Evolutionary conservation across 345 rosid species (phyloP).

Genomic region (Noccaea bulbosa): DNA sequence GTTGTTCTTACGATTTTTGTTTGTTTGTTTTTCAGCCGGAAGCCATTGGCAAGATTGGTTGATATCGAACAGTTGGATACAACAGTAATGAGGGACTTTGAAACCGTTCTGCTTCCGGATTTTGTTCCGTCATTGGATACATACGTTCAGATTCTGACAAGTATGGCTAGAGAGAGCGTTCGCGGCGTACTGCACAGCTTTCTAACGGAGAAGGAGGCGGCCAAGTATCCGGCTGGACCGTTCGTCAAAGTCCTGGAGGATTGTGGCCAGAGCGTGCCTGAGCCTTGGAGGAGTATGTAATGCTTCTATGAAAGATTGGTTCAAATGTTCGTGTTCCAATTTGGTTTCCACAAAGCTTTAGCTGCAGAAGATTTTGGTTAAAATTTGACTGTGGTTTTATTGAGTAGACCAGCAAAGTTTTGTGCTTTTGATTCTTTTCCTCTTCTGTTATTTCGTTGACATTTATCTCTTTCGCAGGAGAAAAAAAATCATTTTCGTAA

Average conservation of each 20-base stretch:
- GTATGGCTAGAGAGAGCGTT: slow-evolving; percentile 61
- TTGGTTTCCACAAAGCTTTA: slow-evolving; percentile 14
- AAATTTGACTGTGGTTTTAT: neutral
- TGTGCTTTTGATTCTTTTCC: neutral
- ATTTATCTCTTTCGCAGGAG: neutral
- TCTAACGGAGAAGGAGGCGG: slow-evolving; percentile 50
- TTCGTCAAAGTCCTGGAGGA: slow-evolving; percentile 55
- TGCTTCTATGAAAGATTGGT: slow-evolving; percentile 34
- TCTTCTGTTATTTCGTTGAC: neutral
- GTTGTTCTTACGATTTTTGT: neutral
- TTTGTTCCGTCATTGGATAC: slow-evolving; percentile 43
- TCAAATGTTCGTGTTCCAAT: neutral
- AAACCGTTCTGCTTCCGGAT: slow-evolving; percentile 56
- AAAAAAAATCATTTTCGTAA: too few species aligned
- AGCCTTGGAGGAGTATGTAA: slow-evolving; percentile 44
- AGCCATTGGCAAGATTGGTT: slow-evolving; percentile 47
- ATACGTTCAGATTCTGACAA: slow-evolving; percentile 50
- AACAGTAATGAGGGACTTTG: slow-evolving; percentile 47
- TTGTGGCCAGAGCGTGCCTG: slow-evolving; percentile 58
- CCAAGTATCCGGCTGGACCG: slow-evolving; percentile 39
- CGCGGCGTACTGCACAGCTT: slow-evolving; percentile 55
- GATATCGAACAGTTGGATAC: slow-evolving; percentile 42
- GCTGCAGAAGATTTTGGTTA: slow-evolving; percentile 22
- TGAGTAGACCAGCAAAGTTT: slow-evolving; percentile 18
- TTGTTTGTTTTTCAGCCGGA: slow-evolving; percentile 24